Base-by-base conservation (phyloP, 73 alveolate species). In the Effrenium voratum region DNA sequence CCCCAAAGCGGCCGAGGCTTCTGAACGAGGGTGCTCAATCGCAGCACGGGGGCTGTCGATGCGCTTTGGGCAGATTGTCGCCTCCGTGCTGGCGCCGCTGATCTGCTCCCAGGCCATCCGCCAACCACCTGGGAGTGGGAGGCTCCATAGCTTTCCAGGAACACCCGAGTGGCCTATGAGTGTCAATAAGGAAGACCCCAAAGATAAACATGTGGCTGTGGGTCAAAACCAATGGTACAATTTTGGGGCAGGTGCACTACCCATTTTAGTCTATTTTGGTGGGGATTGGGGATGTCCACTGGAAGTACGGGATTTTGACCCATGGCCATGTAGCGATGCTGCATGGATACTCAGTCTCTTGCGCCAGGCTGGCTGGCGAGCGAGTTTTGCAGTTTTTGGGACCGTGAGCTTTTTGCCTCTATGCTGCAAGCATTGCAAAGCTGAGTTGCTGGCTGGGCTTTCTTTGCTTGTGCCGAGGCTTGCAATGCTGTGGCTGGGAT, bases 61-160 rank as follows among this genome's bases (percentile, higher is more conserved):
- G 84, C 83, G 95, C 2, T 87, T 87, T 43, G 95, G 95, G 46
- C 95, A 87, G 45, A 87, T 87, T 26, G 95, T 87, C 72, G 95
- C 95, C 3, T 87, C 95, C 28, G 95, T 87, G 10, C 41, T 87
- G 95, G 95, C 95, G 95, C 95, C 95, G 26, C n/a, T 87, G 49
- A 87, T 87, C n/a, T 87, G 95, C 72, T 87, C 95, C 34, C 95
- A 87, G 95, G 95, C 95, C n/a, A n/a, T n/a, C n/a, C n/a, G n/a
- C n/a, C n/a, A n/a, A n/a, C n/a, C n/a, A n/a, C n/a, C n/a, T n/a
- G n/a, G n/a, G n/a, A n/a, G n/a, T n/a, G n/a, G n/a, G n/a, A n/a
- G n/a, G n/a, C n/a, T n/a, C n/a, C n/a, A n/a, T n/a, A n/a, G n/a
- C n/a, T n/a, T n/a, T n/a, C n/a, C n/a, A n/a, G n/a, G n/a, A n/a